Conservation (phyloP, 257 asterid genomes). For the Leptodermis oblonga region DNA sequence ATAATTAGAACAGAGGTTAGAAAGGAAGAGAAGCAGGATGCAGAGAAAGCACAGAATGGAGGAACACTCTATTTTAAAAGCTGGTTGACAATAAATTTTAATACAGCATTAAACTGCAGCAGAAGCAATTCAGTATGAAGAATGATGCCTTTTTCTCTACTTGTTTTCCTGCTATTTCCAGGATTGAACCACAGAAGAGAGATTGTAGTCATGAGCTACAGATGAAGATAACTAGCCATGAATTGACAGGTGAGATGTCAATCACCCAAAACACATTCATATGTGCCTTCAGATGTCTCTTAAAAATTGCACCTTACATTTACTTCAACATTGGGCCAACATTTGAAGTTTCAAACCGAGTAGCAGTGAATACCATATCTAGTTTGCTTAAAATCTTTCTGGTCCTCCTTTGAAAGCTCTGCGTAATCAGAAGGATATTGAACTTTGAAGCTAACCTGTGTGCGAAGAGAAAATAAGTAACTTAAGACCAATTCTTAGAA, state of each 20-base stretch:
- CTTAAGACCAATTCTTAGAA: neutral
- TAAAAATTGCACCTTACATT: neutral
- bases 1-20: neutral
- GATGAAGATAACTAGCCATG: neutral
- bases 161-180: neutral
- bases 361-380: conserved; percentile 70
- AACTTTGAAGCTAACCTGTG: conserved; percentile 82
- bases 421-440: conserved; percentile 83
- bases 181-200: neutral
- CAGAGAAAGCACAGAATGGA: neutral
- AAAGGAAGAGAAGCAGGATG: neutral
- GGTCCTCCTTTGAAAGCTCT: conserved; percentile 89
- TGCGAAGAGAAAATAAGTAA: neutral
- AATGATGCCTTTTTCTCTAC: neutral
- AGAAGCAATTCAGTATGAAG: neutral
- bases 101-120: neutral
- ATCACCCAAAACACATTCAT: neutral
- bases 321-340: neutral
- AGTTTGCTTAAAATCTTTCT: conserved; percentile 89
- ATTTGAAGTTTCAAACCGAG: neutral
- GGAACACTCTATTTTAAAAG: neutral
- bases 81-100: neutral
- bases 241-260: neutral
- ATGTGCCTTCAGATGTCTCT: neutral
- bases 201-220: neutral